Base-by-base conservation (phyloP, 148 eudicot species). In the Polygonum maritimum region DNA sequence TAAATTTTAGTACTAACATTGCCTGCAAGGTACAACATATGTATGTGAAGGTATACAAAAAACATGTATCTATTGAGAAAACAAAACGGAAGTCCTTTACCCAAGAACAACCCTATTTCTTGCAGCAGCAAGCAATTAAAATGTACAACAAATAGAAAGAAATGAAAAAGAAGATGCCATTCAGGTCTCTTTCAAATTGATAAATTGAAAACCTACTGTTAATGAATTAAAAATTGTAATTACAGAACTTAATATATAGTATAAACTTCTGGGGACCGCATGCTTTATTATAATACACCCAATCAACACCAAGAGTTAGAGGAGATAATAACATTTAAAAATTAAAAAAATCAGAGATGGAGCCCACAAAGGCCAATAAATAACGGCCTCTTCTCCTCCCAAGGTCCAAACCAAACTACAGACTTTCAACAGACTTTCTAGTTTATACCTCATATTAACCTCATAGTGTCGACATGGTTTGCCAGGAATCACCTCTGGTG, bases 391-490 rank as follows among this genome's bases (percentile, higher is more conserved):
- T 60, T 78, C 44, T 71, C 75, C 49, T 81, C 77, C 76, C 76
- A 74, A 76, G 39, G 77, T 77, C 73, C 79, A 76, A 81, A 76
- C 67, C 79, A 41, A 52, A 81, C 49, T 74, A 77, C 67, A 74
- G 44, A 51, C 21, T 40, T 40, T 40, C 48, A 72, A 72, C 14
- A 69, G 15, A 44, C 76, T 51, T 74, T 74, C 63, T 74, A 36
- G 75, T 73, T 4, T 18, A 31, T 54, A 49, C n/a, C n/a, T 49
- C 60, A 54, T 18, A 18, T 22, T 72, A 72, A 36, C 62, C 77
- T 77, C 86, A 83, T 80, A 71, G 86, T 83, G 77, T 79, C 76
- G 69, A 84, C 82, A 81, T 84, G 86, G 79, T 60, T 51, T 84
- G 84, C 78, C 80, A 81, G 77, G 84, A 81, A 38, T 84, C 81